Evolutionary conservation across 2,329 filamentous ascomycete genomes (phyloP).

Genomic region (Alternaria triticimaculans): DNA sequence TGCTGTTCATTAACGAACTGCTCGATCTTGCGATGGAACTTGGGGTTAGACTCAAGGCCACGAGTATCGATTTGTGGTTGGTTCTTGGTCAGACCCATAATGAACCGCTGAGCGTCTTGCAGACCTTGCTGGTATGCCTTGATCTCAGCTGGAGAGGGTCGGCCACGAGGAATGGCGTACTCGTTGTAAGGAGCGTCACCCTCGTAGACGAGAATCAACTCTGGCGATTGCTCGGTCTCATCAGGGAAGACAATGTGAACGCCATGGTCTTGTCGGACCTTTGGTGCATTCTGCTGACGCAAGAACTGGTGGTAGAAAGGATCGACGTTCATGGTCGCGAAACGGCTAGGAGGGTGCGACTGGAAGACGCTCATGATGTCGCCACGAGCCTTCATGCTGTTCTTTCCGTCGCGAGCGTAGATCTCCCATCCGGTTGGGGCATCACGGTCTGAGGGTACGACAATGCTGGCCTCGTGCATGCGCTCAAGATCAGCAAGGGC

Average conservation of each 20-base stretch:
- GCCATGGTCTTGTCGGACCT: constrained; percentile 71
- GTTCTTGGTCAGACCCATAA: constrained; percentile 60
- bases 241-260: constrained; percentile 78
- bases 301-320: constrained; percentile 81
- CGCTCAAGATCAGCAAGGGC: constrained; percentile 84
- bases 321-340: constrained; percentile 72
- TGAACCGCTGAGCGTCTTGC: constrained; percentile 63
- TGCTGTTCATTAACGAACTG: constrained; percentile 66
- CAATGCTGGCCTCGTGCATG: constrained; percentile 83
- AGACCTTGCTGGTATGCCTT: constrained; percentile 64
- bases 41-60: constrained; percentile 61
- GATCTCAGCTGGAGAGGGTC: constrained; percentile 62
- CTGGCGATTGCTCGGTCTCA: constrained; percentile 61
- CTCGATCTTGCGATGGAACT: constrained; percentile 69
- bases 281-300: constrained; percentile 67
- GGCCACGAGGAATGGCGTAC: constrained; percentile 62
- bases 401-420: constrained; percentile 86
- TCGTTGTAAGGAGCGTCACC: constrained; percentile 62
- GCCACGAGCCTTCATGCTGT: constrained; percentile 74
- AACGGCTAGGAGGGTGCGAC: constrained; percentile 74
- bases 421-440: constrained; percentile 84
- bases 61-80: constrained; percentile 63
- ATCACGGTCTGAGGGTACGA: constrained; percentile 73
- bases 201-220: constrained; percentile 77
- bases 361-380: constrained; percentile 77